Evolutionary conservation across 495 filamentous ascomycete species (phyloP).

Genomic region (Podospora australis): DNA sequence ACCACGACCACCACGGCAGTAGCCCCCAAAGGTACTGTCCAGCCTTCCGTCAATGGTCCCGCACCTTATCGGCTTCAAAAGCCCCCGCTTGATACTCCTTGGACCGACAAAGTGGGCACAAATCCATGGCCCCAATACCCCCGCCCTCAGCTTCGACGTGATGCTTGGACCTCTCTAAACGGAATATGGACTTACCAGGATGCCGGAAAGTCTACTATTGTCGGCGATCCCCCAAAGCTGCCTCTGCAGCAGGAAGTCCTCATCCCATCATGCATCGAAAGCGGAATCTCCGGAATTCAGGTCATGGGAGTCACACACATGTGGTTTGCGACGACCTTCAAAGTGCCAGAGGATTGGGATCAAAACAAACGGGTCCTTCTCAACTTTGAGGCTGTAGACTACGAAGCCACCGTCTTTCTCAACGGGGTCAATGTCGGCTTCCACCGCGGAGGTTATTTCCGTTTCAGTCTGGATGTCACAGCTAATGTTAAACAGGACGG

Average conservation of each 20-base stretch:
- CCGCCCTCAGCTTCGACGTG: slow-evolving; percentile 52
- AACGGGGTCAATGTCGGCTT: slow-evolving; percentile 50
- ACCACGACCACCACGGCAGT: too few species aligned
- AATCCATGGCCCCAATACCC: slow-evolving; percentile 64
- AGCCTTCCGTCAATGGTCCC: not conserved
- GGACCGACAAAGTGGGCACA: slow-evolving; percentile 56
- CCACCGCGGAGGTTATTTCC: slow-evolving; percentile 57
- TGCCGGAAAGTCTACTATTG: slow-evolving; percentile 33
- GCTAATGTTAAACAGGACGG: slow-evolving; percentile 34
- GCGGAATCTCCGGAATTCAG: slow-evolving; percentile 47
- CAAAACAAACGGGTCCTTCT: slow-evolving; percentile 40
- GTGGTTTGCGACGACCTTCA: slow-evolving; percentile 56
- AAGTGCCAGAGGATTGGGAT: slow-evolving; percentile 42
- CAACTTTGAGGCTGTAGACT: slow-evolving; percentile 66
- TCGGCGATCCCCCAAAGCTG: slow-evolving; percentile 37
- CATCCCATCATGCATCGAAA: slow-evolving; percentile 60
- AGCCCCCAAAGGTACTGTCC: not conserved
- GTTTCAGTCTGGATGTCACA: slow-evolving; percentile 55
- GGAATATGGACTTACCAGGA: slow-evolving; percentile 60
- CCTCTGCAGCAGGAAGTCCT: slow-evolving; percentile 45
- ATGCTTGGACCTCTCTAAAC: slow-evolving; percentile 57
- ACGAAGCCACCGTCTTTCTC: slow-evolving; percentile 58
- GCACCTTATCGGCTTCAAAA: slow-evolving; percentile 21
- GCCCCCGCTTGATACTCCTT: slow-evolving; percentile 52
- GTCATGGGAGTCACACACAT: slow-evolving; percentile 42